Evolutionary conservation across 495 filamentous ascomycete genomes (phyloP).

Genomic region (Aspergillus sparsus): DNA sequence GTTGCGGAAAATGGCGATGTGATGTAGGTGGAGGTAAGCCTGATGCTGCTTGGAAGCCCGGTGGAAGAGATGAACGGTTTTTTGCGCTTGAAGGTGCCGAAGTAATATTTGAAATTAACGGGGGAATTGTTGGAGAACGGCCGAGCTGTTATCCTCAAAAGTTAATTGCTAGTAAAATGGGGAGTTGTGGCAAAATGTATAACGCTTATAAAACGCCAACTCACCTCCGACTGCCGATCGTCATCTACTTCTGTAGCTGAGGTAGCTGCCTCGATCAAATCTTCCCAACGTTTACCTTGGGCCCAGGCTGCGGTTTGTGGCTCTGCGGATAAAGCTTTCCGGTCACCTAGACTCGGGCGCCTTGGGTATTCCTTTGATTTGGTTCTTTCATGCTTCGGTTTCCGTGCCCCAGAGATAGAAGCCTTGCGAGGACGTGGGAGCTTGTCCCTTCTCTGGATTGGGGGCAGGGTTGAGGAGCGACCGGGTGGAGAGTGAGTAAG

Average conservation of each 20-base stretch:
- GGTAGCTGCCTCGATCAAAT: constrained; percentile 87
- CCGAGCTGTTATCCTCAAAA: constrained; percentile 40
- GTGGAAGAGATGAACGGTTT: constrained; percentile 78
- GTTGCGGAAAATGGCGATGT: constrained; percentile 58
- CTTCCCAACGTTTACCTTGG: constrained; percentile 89
- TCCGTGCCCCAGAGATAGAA: constrained; percentile 70
- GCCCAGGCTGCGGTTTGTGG: constrained; percentile 67
- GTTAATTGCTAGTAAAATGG: constrained; percentile 11
- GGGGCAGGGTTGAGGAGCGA: constrained; percentile 82
- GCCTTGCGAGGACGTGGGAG: constrained; percentile 75
- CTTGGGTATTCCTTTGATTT: constrained; percentile 69
- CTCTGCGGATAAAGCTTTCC: constrained; percentile 83
- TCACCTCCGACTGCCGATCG: constrained; percentile 67
- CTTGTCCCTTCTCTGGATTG: constrained; percentile 67
- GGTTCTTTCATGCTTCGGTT: constrained; percentile 73
- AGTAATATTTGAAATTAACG: constrained; percentile 44
- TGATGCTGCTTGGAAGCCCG: constrained; percentile 47
- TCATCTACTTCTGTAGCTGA: constrained; percentile 87
- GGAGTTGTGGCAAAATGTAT: background rate
- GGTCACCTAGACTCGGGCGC: constrained; percentile 69
- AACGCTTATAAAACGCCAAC: constrained; percentile 2
- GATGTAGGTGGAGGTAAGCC: constrained; percentile 44
- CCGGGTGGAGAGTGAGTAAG: constrained; percentile 79
- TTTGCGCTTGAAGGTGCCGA: constrained; percentile 44
- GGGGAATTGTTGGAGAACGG: constrained; percentile 63